A percentile compares a stretch with the other conserved stretches of the same genome.
Conservation (phyloP, 2,329 filamentous ascomycete genomes). For the Paecilomyces variotii region DNA sequence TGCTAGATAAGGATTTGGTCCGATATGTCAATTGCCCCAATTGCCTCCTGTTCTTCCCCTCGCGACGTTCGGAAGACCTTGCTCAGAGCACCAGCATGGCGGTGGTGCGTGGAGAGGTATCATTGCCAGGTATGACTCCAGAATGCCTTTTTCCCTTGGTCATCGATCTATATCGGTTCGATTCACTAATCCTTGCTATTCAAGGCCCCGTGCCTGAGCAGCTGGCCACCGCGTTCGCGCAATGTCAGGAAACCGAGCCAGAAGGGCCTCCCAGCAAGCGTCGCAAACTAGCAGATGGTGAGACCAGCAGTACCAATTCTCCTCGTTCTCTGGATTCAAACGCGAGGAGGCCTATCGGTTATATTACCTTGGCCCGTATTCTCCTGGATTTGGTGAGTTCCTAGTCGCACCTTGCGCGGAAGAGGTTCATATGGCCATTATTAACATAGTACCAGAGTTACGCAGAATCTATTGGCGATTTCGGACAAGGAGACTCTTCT, state of each 20-base stretch:
- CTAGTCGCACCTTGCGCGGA: not conserved
- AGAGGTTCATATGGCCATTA: not conserved
- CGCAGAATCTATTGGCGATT: not conserved
- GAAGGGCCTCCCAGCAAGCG: conserved; percentile 23
- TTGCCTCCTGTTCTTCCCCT: not conserved
- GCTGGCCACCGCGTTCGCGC: conserved; percentile 16
- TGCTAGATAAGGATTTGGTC: not conserved
- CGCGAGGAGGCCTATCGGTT: conserved; percentile 15
- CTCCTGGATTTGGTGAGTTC: conserved; percentile 22
- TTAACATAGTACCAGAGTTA: not conserved
- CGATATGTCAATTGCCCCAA: not conserved
- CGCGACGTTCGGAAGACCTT: conserved; percentile 1
- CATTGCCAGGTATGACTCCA: conserved; percentile 8
- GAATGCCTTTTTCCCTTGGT: not conserved
- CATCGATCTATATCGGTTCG: not conserved
- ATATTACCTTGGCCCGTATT: conserved; percentile 25
- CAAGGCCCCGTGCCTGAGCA: conserved; percentile 16
- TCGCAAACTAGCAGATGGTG: conserved; percentile 18
- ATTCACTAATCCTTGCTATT: conserved; percentile 1
- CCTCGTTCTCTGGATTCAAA: conserved; percentile 9
- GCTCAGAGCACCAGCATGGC: conserved; percentile 9
- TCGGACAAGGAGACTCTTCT: not conserved
- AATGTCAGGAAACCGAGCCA: conserved; percentile 6
- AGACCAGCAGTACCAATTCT: conserved; percentile 10
- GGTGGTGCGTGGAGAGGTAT: conserved; percentile 6